Base-by-base conservation (phyloP, 176 grass and related monocot genomes). In the Ensete ventricosum region DNA sequence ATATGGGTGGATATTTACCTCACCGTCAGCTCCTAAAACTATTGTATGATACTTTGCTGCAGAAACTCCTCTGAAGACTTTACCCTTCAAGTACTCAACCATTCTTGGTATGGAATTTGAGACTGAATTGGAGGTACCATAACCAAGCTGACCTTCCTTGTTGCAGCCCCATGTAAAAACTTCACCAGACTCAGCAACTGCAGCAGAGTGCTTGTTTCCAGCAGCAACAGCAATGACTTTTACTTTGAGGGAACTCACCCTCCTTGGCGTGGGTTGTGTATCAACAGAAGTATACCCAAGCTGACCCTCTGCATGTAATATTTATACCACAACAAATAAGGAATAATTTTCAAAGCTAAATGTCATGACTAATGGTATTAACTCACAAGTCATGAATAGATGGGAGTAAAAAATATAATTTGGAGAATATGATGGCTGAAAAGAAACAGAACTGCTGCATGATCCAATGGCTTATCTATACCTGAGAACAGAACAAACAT, bases 201-300 rank as follows among this genome's bases (percentile, higher is more conserved):
- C 96, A 81, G 91, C 88, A 16, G 96, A 91, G 73, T 99, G 96
- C 66, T 99, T 99, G 73, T 93, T 99, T 73, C 91, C 91, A 89
- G 91, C 91, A 53, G 95, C 95, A 73, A 99, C 90, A 74, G 88
- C 70, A 91, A 91, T 63, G 66, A 99, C 86, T 72, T 86, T 91
- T 79, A 66, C 72, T 67, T 83, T 94, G n/a, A 99, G 81, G 27
- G 88, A 94, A 80, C 76, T 87, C 29, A 99, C 91, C 64, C 91
- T 84, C 16, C 91, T 79, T 76, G 96, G 96, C 80, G 96, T 95
- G 78, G 86, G 74, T 83, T 99, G 96, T 79, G 96, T 99, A 76
- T 99, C 96, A 9, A 99, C 84, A 66, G 96, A 94, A 84, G 96
- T 89, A 87, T 95, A 99, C 57, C 96, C 96, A 82, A 99, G 90